Evolutionary conservation across 805 yeast genomes (phyloP), one percentile per base, ranked within the genome.

Genomic region (Metschnikowia similis): DNA sequence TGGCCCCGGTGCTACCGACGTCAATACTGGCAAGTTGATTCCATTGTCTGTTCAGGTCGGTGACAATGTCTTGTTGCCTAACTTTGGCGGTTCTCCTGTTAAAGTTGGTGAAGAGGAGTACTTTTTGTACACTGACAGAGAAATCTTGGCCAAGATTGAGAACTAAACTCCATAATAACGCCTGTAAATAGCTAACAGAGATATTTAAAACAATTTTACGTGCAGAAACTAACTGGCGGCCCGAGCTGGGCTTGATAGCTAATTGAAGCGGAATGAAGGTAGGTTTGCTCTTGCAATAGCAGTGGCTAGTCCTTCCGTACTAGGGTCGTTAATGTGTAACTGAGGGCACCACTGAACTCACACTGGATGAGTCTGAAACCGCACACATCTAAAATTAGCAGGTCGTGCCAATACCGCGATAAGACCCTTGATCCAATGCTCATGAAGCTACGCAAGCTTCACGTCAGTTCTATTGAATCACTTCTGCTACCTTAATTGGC

Each of bases 31-130:
- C 57, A 76, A 84, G 64, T 69, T 83, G 56, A 77, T 89, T 49
- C 77, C 83, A 48, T 84, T 91, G 53, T 77, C 84, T 58, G 96
- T 94, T 51, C 75, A 82, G 66, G 83, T 87, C 42, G 99, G 99
- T 62, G 99, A 94, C 76, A 83, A 85, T 63, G 98, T 94, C 43
- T 77, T 94, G 76, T 89, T 94, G 66, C 98, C 98, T 57, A 82
- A 86, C 52, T 92, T 87, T 60, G 99, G 99, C 54, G 99, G 99
- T 50, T 83, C 90, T 58, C 74, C 89, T 56, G 81, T 94, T 71
- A 90, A 87, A 75, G 81, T 94, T 61, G 91, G 88, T 60, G 90
- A 87, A 53, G 96, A 91, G 61, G 87, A 82, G 66, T 84, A 76
- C 63, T 78, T 87, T 60, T 77, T 91, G 64, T 90, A 87, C 82